phyloP scores from a whole-genome alignment of 192 early-diverging fungal species.

The Backusella psychrophila region DNA sequence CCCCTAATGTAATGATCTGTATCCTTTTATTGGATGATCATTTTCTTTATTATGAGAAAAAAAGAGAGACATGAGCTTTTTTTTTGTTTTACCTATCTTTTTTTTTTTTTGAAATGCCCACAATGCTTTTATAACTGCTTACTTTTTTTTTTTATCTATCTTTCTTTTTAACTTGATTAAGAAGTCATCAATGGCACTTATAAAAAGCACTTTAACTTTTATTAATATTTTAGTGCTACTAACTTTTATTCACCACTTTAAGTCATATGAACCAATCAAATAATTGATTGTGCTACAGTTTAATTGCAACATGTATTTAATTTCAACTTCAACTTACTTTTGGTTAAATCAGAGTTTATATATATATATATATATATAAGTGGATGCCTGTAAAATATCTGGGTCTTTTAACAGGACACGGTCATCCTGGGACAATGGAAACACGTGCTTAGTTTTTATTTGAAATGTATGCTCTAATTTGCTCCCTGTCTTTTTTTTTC shows the following conservation, averaged over 20 bases:
- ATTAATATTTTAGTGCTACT: neutral
- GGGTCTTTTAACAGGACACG: too few relatives aligned
- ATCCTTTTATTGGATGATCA: too few relatives aligned
- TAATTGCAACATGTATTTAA: neutral
- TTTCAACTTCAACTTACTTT: neutral
- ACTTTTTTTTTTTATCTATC: neutral
- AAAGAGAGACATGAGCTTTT: neutral
- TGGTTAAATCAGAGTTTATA: too few relatives aligned
- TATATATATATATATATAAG: too few relatives aligned
- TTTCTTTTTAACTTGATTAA: neutral
- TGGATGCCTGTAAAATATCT: too few relatives aligned
- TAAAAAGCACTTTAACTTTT: neutral
- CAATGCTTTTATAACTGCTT: neutral
- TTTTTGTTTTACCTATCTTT: too few relatives aligned
- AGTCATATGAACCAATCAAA: neutral
- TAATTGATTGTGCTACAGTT: neutral
- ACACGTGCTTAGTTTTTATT: too few relatives aligned
- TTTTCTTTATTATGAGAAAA: neutral
- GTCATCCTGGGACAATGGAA: too few relatives aligned
- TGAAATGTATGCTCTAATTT: too few relatives aligned
- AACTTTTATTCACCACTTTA: neutral
- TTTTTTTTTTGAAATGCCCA: too few relatives aligned
- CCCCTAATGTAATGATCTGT: too few relatives aligned
- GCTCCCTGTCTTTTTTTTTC: too few relatives aligned
- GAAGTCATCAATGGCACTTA: conserved; percentile 1